phyloP scores from a whole-genome alignment of 2,329 filamentous ascomycete genomes.

The Sporothrix brasiliensis region DNA sequence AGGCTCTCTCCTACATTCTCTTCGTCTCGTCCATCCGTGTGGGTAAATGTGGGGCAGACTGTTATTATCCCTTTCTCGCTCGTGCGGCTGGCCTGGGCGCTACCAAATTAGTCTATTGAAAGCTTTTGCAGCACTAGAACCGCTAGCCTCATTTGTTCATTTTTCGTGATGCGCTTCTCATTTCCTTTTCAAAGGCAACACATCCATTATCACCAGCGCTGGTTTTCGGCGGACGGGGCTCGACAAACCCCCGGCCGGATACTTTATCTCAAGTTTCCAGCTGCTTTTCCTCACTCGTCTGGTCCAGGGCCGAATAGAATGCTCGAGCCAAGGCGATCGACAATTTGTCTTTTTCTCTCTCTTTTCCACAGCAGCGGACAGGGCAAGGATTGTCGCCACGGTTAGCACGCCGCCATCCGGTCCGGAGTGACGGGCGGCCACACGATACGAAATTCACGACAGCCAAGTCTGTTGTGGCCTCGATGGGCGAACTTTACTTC shows the following conservation, averaged over 20 bases:
- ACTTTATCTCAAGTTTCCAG: background rate
- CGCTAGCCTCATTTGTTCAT: conserved; percentile 35
- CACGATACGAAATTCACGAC: background rate
- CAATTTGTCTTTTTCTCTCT: background rate
- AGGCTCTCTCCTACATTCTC: background rate
- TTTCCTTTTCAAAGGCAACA: conserved; percentile 19
- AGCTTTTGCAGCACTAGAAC: conserved; percentile 34
- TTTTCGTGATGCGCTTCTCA: conserved; percentile 31
- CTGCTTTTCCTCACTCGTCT: background rate
- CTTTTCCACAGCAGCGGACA: background rate
- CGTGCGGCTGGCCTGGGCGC: conserved; percentile 30
- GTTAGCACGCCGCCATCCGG: conserved; percentile 12
- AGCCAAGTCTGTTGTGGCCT: background rate
- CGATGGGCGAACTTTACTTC: background rate
- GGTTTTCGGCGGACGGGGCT: background rate
- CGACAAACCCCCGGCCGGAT: background rate
- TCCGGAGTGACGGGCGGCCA: conserved; percentile 13
- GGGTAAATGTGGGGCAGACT: conserved; percentile 24
- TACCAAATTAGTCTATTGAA: conserved; percentile 35
- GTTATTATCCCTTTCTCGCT: conserved; percentile 35
- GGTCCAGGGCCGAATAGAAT: conserved; percentile 13
- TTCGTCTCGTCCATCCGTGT: conserved; percentile 7
- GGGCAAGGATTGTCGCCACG: conserved; percentile 19
- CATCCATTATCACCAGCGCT: conserved; percentile 9
- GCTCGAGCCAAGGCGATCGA: conserved; percentile 20